A percentile compares a stretch with the other conserved stretches of the same genome.
Evolutionary conservation across 2,329 filamentous ascomycete genomes (phyloP).

Genomic region (Diaporthe sp.): DNA sequence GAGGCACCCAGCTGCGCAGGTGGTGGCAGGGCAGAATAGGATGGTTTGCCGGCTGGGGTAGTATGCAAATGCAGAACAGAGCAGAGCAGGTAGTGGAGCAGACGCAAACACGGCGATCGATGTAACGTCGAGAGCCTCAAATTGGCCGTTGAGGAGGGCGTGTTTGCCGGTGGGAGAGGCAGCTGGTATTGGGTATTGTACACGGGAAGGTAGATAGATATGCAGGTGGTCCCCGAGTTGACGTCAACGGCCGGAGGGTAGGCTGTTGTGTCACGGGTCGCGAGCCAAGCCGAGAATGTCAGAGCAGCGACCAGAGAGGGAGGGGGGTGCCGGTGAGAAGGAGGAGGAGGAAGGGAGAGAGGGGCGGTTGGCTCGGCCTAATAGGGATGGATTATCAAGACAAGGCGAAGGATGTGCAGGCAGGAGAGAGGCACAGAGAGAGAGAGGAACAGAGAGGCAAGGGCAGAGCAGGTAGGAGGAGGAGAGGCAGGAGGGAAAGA

Average conservation of each 20-base stretch:
- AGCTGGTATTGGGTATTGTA: neutral
- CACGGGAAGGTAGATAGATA: neutral
- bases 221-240: conserved; percentile 27
- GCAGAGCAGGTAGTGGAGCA: conserved; percentile 17
- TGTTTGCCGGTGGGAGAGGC: conserved; percentile 13
- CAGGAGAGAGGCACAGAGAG: neutral
- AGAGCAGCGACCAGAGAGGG: neutral
- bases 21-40: conserved; percentile 11
- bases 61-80: conserved; percentile 2
- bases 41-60: neutral
- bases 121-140: conserved; percentile 28
- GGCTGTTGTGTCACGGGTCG: conserved; percentile 32
- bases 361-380: neutral
- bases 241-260: conserved; percentile 20
- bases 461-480: neutral
- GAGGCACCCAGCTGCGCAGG: neutral
- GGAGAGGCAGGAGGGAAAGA: conserved; percentile 3
- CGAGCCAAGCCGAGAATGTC: conserved; percentile 11
- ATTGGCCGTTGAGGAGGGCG: neutral
- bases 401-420: neutral
- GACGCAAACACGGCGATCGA: conserved; percentile 13
- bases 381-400: conserved; percentile 10
- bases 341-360: conserved; percentile 11
- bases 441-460: neutral
- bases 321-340: conserved; percentile 7